Conservation (phyloP, 1,284 basidiomycete species). For the Rhodofomes roseus region DNA sequence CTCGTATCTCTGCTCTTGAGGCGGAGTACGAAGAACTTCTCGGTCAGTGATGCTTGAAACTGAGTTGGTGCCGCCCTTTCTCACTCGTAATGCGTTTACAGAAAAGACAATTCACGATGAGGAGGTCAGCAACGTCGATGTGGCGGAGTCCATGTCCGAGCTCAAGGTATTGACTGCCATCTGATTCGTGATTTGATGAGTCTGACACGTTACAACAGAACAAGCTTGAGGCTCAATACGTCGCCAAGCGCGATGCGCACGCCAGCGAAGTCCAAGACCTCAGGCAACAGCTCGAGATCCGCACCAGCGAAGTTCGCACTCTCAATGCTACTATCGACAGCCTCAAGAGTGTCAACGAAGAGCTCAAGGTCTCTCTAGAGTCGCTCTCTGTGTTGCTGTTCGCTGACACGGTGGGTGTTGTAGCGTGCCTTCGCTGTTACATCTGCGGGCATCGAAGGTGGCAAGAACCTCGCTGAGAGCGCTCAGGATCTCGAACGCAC, state of each 20-base stretch:
- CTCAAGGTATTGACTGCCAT: constrained; percentile 66
- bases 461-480: constrained; percentile 93
- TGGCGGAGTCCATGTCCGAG: constrained; percentile 81
- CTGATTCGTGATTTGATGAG: constrained; percentile 11
- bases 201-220: constrained; percentile 41
- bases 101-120: constrained; percentile 86
- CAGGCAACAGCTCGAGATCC: constrained; percentile 88
- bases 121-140: constrained; percentile 75
- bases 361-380: constrained; percentile 74
- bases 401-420: constrained; percentile 12
- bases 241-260: constrained; percentile 88
- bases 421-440: constrained; percentile 96
- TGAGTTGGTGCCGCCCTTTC: constrained; percentile 11
- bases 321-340: constrained; percentile 88
- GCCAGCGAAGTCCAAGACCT: constrained; percentile 85
- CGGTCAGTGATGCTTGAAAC: constrained; percentile 44
- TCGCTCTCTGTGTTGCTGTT: background rate
- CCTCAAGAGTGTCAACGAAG: constrained; percentile 95
- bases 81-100: constrained; percentile 28
- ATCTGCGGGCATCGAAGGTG: constrained; percentile 93
- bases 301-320: constrained; percentile 80
- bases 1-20: constrained; percentile 78
- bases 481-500: constrained; percentile 97
- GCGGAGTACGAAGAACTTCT: constrained; percentile 95
- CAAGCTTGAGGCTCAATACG: constrained; percentile 94